Conservation (phyloP, 495 filamentous ascomycete species). For the Neurospora tetraspora region DNA sequence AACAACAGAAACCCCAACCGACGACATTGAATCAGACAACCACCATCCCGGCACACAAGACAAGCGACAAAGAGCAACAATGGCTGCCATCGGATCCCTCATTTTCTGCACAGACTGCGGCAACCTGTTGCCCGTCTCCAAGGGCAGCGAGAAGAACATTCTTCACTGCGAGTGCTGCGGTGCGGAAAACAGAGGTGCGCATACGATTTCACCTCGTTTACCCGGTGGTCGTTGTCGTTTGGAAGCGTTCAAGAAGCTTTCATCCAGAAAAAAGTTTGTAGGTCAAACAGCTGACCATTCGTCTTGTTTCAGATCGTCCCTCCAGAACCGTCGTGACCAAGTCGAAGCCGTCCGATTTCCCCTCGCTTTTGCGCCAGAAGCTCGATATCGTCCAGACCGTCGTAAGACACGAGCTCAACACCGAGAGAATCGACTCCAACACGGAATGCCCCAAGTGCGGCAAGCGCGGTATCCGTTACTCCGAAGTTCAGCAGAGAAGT, state of each 20-base stretch:
- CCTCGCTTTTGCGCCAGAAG: conserved; percentile 75
- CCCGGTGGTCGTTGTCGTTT: background rate
- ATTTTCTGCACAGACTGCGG: conserved; percentile 94
- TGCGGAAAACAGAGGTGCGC: conserved; percentile 66
- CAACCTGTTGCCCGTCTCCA: conserved; percentile 73
- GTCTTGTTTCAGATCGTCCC: conserved; percentile 51
- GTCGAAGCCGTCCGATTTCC: conserved; percentile 79
- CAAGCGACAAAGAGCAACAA: conserved; percentile 23
- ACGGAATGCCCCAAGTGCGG: conserved; percentile 72
- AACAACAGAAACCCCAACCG: background rate
- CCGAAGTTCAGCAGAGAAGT: conserved; percentile 75
- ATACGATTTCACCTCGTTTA: background rate
- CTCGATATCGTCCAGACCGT: conserved; percentile 76
- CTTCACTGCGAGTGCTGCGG: conserved; percentile 80
- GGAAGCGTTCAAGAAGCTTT: background rate
- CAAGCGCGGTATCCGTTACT: conserved; percentile 72
- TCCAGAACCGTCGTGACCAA: conserved; percentile 72
- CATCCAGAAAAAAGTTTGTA: background rate
- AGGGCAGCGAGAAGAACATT: conserved; percentile 61
- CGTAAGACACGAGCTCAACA: conserved; percentile 67
- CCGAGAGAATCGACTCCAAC: conserved; percentile 57
- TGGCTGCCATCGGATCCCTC: conserved; percentile 82
- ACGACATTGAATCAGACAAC: background rate
- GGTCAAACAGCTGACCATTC: background rate
- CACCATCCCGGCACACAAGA: background rate